Percentiles rank a stretch among this genome's conserved stretches.
These are phyloP conservation scores for Xenoacremonium recifei DNA, from an alignment of 2,329 filamentous ascomycete species.

Conservation along the genomic window DNA sequence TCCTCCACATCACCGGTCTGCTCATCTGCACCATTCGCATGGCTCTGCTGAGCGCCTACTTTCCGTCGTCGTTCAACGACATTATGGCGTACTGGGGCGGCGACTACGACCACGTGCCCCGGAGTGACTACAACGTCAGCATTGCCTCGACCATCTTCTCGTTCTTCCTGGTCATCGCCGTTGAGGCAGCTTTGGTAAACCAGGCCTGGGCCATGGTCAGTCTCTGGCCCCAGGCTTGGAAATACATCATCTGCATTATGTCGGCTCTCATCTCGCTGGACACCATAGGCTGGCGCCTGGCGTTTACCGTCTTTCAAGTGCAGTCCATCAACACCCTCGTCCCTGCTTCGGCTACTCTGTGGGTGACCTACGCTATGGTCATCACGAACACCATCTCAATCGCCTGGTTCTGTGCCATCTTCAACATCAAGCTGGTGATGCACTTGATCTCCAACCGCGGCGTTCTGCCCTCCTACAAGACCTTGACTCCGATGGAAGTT, in stretches of 20 bases:
- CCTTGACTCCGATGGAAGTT: slow-evolving; percentile 52
- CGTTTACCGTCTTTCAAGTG: slow-evolving; percentile 36
- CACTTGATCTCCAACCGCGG: slow-evolving; percentile 49
- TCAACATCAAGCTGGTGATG: slow-evolving; percentile 49
- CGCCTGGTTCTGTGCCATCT: slow-evolving; percentile 55
- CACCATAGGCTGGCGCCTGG: slow-evolving; percentile 31
- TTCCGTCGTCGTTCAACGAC: slow-evolving; percentile 58
- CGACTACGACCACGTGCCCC: slow-evolving; percentile 52
- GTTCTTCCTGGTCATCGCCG: slow-evolving; percentile 42
- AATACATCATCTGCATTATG: slow-evolving; percentile 25
- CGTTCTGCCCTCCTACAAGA: slow-evolving; percentile 41
- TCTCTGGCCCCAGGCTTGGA: slow-evolving; percentile 42
- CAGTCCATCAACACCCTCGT: slow-evolving; percentile 24
- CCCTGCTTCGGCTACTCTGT: slow-evolving; percentile 26
- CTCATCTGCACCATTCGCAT: slow-evolving; percentile 59
- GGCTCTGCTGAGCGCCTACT: slow-evolving; percentile 56
- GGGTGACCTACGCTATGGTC: slow-evolving; percentile 38
- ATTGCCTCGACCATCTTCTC: slow-evolving; percentile 41
- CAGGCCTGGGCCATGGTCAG: slow-evolving; percentile 54
- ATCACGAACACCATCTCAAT: slow-evolving; percentile 41
- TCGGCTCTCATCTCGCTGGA: slow-evolving; percentile 36
- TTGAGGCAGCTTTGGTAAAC: slow-evolving; percentile 47
- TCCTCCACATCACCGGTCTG: slow-evolving; percentile 64
- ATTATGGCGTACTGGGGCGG: slow-evolving; percentile 58
- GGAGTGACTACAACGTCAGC: slow-evolving; percentile 33